These are phyloP conservation scores for Cucumis sativus DNA, from an alignment of 306 rosid genomes.

Conservation along the genomic window DNA sequence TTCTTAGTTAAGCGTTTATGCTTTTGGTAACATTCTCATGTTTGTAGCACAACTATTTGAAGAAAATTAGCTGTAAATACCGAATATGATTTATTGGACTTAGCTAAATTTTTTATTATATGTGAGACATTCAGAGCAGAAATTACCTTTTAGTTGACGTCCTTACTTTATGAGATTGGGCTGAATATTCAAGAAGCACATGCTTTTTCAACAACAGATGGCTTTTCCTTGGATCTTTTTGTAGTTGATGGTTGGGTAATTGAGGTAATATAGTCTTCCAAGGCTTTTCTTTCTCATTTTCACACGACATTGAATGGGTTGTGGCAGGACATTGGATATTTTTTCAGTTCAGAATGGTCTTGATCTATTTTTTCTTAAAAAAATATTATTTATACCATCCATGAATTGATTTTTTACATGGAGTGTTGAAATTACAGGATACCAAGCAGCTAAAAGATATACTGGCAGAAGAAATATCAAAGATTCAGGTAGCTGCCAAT, in stretches of 20 bases:
- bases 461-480: slow-evolving; percentile 39
- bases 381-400: background rate
- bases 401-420: slow-evolving; percentile 15
- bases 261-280: slow-evolving; percentile 40
- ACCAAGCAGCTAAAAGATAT: slow-evolving; percentile 40
- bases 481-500: slow-evolving; percentile 38
- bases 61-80: background rate
- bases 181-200: slow-evolving; percentile 86
- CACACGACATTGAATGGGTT: background rate
- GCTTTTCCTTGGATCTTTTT: slow-evolving; percentile 77
- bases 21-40: background rate
- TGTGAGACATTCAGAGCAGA: background rate
- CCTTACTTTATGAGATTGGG: slow-evolving; percentile 60
- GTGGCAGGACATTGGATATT: background rate
- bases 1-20: background rate
- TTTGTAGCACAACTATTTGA: background rate
- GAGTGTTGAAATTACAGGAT: slow-evolving; percentile 33
- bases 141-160: slow-evolving; percentile 47
- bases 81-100: background rate
- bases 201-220: slow-evolving; percentile 74
- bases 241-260: slow-evolving; percentile 63
- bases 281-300: background rate
- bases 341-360: background rate
- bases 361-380: background rate
- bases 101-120: background rate